Percentiles rank a stretch among this genome's conserved stretches.
phyloP scores from a whole-genome alignment of 257 asterid genomes.

The Solanum piurae region DNA sequence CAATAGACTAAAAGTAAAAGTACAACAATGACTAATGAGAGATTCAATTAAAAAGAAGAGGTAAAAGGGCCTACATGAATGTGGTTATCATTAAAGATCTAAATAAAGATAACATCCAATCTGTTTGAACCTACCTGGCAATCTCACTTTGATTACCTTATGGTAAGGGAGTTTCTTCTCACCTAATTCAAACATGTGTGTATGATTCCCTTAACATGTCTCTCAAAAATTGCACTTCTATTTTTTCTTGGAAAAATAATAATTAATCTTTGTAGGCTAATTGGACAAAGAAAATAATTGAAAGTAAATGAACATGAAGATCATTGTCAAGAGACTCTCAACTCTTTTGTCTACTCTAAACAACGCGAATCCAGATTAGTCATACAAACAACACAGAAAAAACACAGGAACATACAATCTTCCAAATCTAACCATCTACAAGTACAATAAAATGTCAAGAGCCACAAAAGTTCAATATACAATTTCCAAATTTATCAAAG shows the following conservation, averaged over 20 bases:
- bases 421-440: background rate
- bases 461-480: background rate
- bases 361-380: background rate
- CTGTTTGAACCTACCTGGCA: background rate
- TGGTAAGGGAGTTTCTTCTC: background rate
- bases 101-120: background rate
- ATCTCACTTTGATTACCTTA: background rate
- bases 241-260: background rate
- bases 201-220: background rate
- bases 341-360: background rate
- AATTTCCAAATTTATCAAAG: conserved; percentile 1
- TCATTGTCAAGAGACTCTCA: background rate
- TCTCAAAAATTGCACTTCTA: background rate
- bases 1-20: background rate
- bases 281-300: background rate
- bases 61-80: background rate
- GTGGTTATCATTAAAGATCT: background rate
- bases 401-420: background rate
- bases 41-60: background rate
- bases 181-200: background rate
- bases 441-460: background rate
- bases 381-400: background rate
- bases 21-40: background rate
- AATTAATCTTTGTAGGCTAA: background rate
- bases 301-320: background rate